Conservation (phyloP, 176 grass and related monocot genomes). For the Ampelocalamus luodianensis region DNA sequence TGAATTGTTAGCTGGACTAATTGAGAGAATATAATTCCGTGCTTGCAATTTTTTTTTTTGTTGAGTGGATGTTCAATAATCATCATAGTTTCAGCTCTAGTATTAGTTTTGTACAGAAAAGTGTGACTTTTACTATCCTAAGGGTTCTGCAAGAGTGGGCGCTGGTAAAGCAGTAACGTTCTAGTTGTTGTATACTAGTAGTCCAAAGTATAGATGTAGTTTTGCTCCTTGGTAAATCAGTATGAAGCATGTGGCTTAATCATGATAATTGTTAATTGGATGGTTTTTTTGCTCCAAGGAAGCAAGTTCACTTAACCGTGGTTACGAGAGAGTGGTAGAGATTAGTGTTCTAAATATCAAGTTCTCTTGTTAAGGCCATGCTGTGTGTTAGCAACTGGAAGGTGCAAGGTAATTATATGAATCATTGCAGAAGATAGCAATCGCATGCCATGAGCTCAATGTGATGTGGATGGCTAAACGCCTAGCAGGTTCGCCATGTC, state of each 20-base stretch:
- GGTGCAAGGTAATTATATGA: background rate
- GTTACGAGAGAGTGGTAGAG: background rate
- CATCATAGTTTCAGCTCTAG: background rate
- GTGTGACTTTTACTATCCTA: background rate
- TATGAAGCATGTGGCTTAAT: background rate
- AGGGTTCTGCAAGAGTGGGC: background rate
- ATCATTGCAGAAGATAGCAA: background rate
- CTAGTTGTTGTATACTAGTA: background rate
- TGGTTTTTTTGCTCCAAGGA: background rate
- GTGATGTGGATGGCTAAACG: background rate
- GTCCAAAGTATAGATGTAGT: background rate
- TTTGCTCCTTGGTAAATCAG: background rate
- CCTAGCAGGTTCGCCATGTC: background rate
- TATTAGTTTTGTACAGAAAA: background rate
- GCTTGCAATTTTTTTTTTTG: background rate
- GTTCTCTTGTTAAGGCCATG: background rate
- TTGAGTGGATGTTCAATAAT: background rate
- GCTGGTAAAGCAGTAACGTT: background rate
- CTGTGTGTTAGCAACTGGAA: constrained; percentile 12
- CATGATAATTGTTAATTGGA: constrained; percentile 1
- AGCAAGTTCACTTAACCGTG: background rate
- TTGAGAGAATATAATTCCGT: background rate
- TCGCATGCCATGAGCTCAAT: background rate
- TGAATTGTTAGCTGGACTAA: background rate
- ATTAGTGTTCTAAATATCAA: background rate